Conservation (phyloP, 768 basidiomycete species). For the Rhizopogon salebrosus region DNA sequence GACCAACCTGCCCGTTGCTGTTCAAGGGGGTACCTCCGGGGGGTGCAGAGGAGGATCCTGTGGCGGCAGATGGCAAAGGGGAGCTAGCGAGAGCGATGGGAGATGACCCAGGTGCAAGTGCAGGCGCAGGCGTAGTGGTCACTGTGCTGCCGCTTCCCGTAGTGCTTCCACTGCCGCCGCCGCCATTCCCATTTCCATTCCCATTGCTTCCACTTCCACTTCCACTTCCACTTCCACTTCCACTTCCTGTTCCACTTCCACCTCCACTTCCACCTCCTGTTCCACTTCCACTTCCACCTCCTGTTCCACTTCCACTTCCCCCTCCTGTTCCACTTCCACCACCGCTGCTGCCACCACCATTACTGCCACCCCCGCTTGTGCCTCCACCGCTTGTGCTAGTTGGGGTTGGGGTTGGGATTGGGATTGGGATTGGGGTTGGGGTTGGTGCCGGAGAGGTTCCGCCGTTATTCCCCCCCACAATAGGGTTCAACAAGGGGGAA, state of each 20-base stretch:
- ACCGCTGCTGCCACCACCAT: neutral
- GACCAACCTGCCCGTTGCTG: neutral
- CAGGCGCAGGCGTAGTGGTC: neutral
- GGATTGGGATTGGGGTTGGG: slow-evolving; percentile 10
- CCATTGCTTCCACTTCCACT: neutral
- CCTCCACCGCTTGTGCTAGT: neutral
- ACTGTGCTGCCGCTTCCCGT: neutral
- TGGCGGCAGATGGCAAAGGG: neutral
- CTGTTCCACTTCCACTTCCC: neutral
- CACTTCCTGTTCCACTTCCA: neutral
- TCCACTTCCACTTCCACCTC: neutral
- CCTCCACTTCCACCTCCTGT: neutral
- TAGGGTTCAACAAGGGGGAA: slow-evolving; percentile 28
- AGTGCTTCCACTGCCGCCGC: neutral
- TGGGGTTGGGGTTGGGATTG: slow-evolving; percentile 3
- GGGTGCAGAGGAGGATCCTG: neutral
- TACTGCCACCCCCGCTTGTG: slow-evolving; percentile 5
- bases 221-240: neutral
- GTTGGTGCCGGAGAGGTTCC: neutral
- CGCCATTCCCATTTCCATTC: neutral
- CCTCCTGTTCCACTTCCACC: neutral
- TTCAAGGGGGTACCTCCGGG: neutral
- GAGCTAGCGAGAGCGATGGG: neutral
- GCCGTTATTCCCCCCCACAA: slow-evolving; percentile 23
- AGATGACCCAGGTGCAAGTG: neutral